Evolutionary conservation across 2,329 filamentous ascomycete genomes (phyloP), one percentile per base, ranked within the genome.

Genomic region (Sporothrix pseudoabietina): DNA sequence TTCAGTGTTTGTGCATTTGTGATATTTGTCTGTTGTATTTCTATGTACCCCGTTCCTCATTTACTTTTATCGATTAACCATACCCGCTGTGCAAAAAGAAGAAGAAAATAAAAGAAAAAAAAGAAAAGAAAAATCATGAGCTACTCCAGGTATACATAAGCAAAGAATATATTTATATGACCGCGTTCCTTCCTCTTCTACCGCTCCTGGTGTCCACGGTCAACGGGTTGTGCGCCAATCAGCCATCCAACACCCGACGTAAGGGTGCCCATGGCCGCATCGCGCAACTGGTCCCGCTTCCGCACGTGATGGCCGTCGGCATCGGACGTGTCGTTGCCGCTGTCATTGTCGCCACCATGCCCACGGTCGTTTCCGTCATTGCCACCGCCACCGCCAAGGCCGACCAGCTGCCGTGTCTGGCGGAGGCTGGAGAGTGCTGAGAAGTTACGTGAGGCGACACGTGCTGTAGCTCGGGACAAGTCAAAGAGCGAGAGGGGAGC

Each of bases 261-360:
- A 65, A 92, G 79, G 1, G 89, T 90, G n/a, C 88, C 89, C 72
- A 90, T 88, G 9, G 90, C 90, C 49, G 86, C 90, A 74, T 91
- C 89, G 75, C 88, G 84, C 55, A 92, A 78, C 80, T 91, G 90
- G 79, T 95, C 93, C 77, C 93, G 86, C 83, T 91, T 94, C 77
- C 92, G 87, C 52, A 88, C 84, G 73, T 82, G 75, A 66, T 76
- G 32, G 65, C 30, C 9, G 63, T 75, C 66, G 61, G 68, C 69
- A n/a, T 55, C 72, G 66, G 22, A 69, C 26, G n/a, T 9, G 16
- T 61, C 16, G 71, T 63, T 49, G 22, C 66, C 14, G 66, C 55
- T 47, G 72, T 65, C 35, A 12, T 71, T 68, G 3, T 63, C 59
- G 22, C 39, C 44, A 71, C 71, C 44, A 49, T 30, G 59, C 4